These are phyloP conservation scores for Acacia concinna DNA, from an alignment of 331 rosid species.

Conservation along the genomic window DNA sequence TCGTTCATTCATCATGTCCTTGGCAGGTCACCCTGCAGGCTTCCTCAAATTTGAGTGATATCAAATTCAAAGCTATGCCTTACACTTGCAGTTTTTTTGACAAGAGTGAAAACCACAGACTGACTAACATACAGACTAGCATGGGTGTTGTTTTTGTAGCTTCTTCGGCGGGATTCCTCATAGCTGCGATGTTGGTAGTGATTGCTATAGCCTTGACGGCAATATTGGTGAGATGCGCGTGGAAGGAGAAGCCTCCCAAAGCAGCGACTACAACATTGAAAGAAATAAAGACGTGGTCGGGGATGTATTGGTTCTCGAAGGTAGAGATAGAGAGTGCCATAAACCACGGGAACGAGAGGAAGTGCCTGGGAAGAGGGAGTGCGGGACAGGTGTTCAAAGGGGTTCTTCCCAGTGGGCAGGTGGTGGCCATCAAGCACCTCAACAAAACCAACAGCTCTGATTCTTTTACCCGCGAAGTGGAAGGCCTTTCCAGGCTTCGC, in stretches of 20 bases:
- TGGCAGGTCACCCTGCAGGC: background rate
- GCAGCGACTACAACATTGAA: constrained; percentile 21
- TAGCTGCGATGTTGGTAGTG: constrained; percentile 32
- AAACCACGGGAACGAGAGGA: constrained; percentile 38
- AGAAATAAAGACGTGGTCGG: constrained; percentile 54
- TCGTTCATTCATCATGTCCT: background rate
- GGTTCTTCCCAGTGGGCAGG: constrained; percentile 81
- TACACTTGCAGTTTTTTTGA: too few species aligned
- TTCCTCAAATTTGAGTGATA: background rate
- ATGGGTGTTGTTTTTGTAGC: constrained; percentile 28
- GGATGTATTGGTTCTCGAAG: constrained; percentile 69
- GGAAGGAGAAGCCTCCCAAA: constrained; percentile 43
- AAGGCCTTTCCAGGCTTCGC: constrained; percentile 75
- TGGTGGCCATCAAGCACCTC: constrained; percentile 79
- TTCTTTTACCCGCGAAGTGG: constrained; percentile 65
- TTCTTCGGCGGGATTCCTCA: constrained; percentile 25
- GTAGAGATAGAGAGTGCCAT: constrained; percentile 76
- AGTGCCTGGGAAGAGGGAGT: constrained; percentile 74
- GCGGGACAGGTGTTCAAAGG: constrained; percentile 84
- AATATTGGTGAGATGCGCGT: constrained; percentile 41
- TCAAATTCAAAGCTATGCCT: background rate
- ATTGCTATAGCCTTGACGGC: constrained; percentile 32
- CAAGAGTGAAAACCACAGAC: background rate
- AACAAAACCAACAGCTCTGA: constrained; percentile 53
- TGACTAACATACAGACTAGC: background rate